Conservation (phyloP, 2,329 filamentous ascomycete genomes). For the Arthrobotrys conoides region DNA sequence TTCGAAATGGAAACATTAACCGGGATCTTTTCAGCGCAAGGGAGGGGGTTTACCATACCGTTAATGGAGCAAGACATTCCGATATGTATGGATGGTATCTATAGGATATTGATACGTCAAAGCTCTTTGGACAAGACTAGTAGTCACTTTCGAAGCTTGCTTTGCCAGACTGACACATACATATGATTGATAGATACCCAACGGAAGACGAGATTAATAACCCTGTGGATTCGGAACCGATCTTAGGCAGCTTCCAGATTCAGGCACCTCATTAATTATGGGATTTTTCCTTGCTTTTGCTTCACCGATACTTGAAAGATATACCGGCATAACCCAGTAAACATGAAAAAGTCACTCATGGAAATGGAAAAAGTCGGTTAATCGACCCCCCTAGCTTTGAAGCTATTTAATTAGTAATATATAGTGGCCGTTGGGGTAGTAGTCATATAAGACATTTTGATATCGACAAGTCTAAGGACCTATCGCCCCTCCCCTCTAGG, state of each 20-base stretch:
- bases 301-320: conserved; percentile 15
- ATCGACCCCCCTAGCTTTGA: conserved; percentile 11
- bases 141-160: too few species aligned
- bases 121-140: conserved; percentile 6
- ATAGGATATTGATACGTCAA: conserved; percentile 24
- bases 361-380: too few species aligned
- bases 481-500: too few species aligned
- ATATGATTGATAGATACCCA: too few species aligned
- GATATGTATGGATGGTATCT: conserved; percentile 15
- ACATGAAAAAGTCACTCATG: conserved; percentile 23
- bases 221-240: conserved; percentile 55
- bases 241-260: conserved; percentile 61
- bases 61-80: conserved; percentile 24
- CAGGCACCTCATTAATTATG: conserved; percentile 56
- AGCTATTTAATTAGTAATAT: conserved; percentile 24
- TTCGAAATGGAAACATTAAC: conserved; percentile 27
- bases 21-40: conserved; percentile 11
- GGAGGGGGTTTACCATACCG: background rate
- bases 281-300: too few species aligned
- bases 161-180: conserved; percentile 27
- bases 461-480: conserved; percentile 19
- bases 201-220: conserved; percentile 49
- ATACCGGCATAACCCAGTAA: conserved; percentile 12
- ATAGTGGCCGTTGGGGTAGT: conserved; percentile 10
- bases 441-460: conserved; percentile 19